phyloP scores from a whole-genome alignment of 176 grass and related monocot genomes.

The Oryza meyeriana region DNA sequence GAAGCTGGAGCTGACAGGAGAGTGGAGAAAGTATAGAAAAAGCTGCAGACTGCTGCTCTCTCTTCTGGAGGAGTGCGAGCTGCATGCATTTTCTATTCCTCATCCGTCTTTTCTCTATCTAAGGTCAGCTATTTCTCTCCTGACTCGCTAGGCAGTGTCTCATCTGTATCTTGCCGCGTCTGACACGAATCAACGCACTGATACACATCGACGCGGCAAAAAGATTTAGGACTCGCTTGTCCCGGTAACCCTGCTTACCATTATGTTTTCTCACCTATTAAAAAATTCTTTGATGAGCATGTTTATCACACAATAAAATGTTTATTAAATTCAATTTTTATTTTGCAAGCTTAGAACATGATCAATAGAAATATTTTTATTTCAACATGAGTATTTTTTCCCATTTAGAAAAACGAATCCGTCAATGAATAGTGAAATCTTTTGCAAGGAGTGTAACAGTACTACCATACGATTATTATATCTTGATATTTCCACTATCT shows the following conservation, averaged over 20 bases:
- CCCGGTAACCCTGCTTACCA: background rate
- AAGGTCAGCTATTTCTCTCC: too few species aligned
- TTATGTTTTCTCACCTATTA: background rate
- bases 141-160: too few species aligned
- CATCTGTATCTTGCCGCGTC: too few species aligned
- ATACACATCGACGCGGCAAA: too few species aligned
- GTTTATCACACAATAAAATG: background rate
- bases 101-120: too few species aligned
- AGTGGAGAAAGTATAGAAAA: too few species aligned
- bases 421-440: background rate
- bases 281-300: conserved; percentile 4
- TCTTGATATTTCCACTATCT: conserved; percentile 5
- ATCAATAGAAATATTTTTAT: background rate
- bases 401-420: background rate
- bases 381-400: background rate
- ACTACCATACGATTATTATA: background rate
- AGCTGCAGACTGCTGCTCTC: too few species aligned
- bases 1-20: too few species aligned
- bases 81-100: too few species aligned
- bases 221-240: too few species aligned
- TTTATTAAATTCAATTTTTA: background rate
- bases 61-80: too few species aligned
- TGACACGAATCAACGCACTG: too few species aligned
- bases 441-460: background rate
- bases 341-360: background rate